Evolutionary conservation across 345 rosid genomes (phyloP).

Genomic region (Atalantia buxifolia): DNA sequence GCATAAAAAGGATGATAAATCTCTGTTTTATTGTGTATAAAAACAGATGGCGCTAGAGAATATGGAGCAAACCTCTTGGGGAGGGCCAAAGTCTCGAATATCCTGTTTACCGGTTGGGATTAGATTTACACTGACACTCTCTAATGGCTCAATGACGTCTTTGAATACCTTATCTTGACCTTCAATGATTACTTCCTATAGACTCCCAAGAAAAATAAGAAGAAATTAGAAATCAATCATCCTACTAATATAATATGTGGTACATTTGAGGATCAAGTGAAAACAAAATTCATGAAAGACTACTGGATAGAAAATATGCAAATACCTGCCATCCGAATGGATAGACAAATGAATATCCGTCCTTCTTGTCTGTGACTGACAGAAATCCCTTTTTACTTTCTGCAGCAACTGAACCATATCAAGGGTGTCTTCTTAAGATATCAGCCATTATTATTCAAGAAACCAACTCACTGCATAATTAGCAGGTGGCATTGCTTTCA

Average conservation of each 20-base stretch:
- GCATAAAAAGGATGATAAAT: neutral
- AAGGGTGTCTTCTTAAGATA: constrained; percentile 74
- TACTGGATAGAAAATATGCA: neutral
- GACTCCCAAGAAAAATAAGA: neutral
- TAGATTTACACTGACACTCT: constrained; percentile 69
- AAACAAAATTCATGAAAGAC: neutral
- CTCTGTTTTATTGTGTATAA: neutral
- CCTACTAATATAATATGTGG: neutral
- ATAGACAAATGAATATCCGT: constrained; percentile 79
- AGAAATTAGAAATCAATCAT: neutral
- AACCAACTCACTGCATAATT: constrained; percentile 12
- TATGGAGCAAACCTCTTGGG: constrained; percentile 58
- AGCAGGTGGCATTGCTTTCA: constrained; percentile 18
- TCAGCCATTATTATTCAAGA: constrained; percentile 31
- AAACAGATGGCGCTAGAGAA: neutral
- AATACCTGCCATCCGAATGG: constrained; percentile 99
- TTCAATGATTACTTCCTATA: constrained; percentile 75
- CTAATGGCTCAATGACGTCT: constrained; percentile 95
- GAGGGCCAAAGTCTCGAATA: constrained; percentile 82
- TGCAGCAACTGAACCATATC: constrained; percentile 99
- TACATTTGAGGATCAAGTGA: neutral
- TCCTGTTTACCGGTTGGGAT: constrained; percentile 66
- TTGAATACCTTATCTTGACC: constrained; percentile 93
- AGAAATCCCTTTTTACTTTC: constrained; percentile 76
- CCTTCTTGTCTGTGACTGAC: constrained; percentile 65